A percentile compares a stretch with the other conserved stretches of the same genome.
These are phyloP conservation scores for Nothopassalora personata DNA, from an alignment of 2,329 filamentous ascomycete genomes.

Conservation along the genomic window DNA sequence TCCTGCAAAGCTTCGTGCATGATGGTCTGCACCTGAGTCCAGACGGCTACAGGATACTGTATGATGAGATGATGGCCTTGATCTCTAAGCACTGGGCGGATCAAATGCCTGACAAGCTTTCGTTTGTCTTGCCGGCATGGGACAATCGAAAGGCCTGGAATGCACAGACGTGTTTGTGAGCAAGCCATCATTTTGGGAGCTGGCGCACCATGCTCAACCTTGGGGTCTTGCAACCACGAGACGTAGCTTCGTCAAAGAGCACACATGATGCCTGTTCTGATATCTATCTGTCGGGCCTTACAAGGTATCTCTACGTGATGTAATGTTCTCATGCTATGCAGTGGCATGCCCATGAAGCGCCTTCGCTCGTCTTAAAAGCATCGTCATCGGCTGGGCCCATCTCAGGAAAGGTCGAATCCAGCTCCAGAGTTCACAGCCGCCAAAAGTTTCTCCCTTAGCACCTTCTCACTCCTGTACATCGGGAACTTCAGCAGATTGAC, in stretches of 20 bases:
- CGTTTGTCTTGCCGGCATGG: conserved; percentile 52
- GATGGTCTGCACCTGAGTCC: conserved; percentile 59
- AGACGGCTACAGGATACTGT: conserved; percentile 53
- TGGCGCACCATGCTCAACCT: too few relatives aligned
- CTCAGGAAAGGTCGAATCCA: conserved; percentile 78
- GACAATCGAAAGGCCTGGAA: conserved; percentile 30
- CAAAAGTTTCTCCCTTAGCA: conserved; percentile 71
- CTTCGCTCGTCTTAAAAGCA: too few relatives aligned
- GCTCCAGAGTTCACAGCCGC: conserved; percentile 87
- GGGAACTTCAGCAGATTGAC: conserved; percentile 93
- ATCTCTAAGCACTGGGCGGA: conserved; percentile 52
- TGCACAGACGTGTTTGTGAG: neutral
- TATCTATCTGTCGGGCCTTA: too few relatives aligned
- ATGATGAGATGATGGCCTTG: conserved; percentile 47
- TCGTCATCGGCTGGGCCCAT: neutral
- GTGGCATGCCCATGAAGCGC: too few relatives aligned
- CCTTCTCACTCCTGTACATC: conserved; percentile 62
- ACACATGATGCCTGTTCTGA: too few relatives aligned
- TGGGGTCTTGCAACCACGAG: too few relatives aligned
- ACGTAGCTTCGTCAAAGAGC: too few relatives aligned
- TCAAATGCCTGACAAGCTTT: conserved; percentile 47
- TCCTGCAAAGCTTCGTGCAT: conserved; percentile 47
- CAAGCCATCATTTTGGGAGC: neutral
- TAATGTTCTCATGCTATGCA: too few relatives aligned
- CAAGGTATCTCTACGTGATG: too few relatives aligned